Percentiles rank a stretch among this genome's conserved stretches.
Conservation (phyloP, 768 basidiomycete genomes). For the Terana coerulea region DNA sequence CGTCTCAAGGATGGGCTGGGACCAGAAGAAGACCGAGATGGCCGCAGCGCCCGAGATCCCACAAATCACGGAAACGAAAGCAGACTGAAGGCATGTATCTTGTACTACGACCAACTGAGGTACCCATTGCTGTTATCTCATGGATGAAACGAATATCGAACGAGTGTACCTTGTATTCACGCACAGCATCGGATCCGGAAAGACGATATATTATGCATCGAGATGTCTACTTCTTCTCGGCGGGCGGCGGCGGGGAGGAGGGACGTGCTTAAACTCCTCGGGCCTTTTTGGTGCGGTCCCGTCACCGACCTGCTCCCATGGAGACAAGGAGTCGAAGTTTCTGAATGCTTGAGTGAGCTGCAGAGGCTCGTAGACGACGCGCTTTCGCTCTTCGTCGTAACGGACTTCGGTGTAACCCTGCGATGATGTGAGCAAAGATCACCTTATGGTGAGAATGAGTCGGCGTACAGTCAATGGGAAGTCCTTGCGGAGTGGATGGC, state of each 20-base stretch:
- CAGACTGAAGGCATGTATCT: slow-evolving; percentile 3
- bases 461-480: slow-evolving; percentile 88
- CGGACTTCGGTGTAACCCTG: slow-evolving; percentile 99
- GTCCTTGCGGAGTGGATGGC: slow-evolving; percentile 96
- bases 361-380: slow-evolving; percentile 95
- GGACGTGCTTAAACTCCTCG: slow-evolving; percentile 70
- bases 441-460: background rate
- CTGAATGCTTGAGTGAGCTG: slow-evolving; percentile 98
- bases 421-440: background rate
- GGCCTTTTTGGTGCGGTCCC: slow-evolving; percentile 56
- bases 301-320: slow-evolving; percentile 93
- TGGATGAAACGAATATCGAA: background rate
- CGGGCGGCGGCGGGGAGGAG: slow-evolving; percentile 72
- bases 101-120: slow-evolving; percentile 2
- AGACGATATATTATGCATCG: slow-evolving; percentile 6
- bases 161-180: background rate
- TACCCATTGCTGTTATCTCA: background rate
- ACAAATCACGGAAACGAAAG: slow-evolving; percentile 7
- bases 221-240: slow-evolving; percentile 75
- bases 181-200: background rate
- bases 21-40: slow-evolving; percentile 20
- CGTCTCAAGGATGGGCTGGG: slow-evolving; percentile 84
- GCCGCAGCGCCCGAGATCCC: slow-evolving; percentile 5
- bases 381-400: slow-evolving; percentile 96
- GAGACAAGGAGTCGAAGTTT: slow-evolving; percentile 89